Percentiles rank a stretch among this genome's conserved stretches.
Conservation (phyloP, 331 rosid genomes). For the Rhamnella rubrinervis region DNA sequence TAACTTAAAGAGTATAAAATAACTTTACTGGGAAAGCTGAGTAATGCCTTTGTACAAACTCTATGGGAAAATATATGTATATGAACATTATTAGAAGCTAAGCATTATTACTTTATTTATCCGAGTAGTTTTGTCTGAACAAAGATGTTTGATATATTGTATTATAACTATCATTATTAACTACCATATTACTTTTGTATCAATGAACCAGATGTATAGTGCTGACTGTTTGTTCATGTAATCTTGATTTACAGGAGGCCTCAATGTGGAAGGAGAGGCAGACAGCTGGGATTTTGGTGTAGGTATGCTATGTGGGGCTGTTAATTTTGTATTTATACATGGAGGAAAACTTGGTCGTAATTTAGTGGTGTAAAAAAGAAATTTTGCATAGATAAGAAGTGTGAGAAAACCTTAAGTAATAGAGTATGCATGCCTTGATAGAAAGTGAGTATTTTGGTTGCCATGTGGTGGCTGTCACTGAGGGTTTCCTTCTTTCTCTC, state of each 20-base stretch:
- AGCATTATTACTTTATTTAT: no score
- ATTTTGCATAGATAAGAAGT: not conserved
- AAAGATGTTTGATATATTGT: no score
- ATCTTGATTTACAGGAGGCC: slow-evolving; percentile 57
- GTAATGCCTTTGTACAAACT: no score
- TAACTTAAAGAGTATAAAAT: no score
- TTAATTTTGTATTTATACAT: slow-evolving; percentile 4
- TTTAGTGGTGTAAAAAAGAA: not conserved
- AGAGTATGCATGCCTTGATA: not conserved
- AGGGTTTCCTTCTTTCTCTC: not conserved
- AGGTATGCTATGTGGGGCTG: slow-evolving; percentile 46
- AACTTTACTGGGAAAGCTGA: no score
- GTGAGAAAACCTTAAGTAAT: not conserved
- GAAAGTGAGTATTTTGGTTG: not conserved
- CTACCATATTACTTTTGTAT: slow-evolving; percentile 1
- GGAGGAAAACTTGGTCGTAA: no score
- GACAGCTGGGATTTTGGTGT: slow-evolving; percentile 96
- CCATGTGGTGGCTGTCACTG: not conserved
- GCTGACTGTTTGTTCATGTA: slow-evolving; percentile 9
- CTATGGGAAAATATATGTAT: no score
- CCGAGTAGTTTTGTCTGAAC: no score
- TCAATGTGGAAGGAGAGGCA: slow-evolving; percentile 94
- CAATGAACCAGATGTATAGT: slow-evolving; percentile 3
- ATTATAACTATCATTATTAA: not conserved
- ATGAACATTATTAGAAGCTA: no score